phyloP scores from a whole-genome alignment of 2,329 filamentous ascomycete genomes.

The Stromatinia cepivora region DNA sequence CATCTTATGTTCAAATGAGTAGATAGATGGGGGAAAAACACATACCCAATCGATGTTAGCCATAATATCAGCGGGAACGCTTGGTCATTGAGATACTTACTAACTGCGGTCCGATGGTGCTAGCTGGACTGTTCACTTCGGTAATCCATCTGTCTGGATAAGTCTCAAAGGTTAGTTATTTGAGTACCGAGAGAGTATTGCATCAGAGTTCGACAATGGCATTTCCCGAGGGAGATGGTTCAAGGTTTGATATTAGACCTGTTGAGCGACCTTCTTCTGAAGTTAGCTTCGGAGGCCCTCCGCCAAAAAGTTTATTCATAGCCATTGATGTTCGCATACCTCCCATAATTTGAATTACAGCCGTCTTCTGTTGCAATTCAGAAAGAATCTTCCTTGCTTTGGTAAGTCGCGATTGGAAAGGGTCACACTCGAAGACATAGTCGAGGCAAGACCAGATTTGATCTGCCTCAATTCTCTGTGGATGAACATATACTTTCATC shows the following conservation, averaged over 20 bases:
- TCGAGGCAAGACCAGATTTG: slow-evolving; percentile 69
- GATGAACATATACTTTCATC: slow-evolving; percentile 59
- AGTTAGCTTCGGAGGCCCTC: neutral
- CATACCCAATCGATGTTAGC: slow-evolving; percentile 65
- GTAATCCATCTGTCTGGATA: neutral
- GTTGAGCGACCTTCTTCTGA: neutral
- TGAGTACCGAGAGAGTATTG: neutral
- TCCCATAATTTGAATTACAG: slow-evolving; percentile 59
- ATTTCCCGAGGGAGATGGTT: slow-evolving; percentile 3
- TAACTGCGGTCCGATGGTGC: slow-evolving; percentile 2
- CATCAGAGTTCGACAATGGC: slow-evolving; percentile 1
- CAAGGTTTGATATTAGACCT: neutral
- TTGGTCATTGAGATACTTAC: neutral
- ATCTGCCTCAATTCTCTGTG: slow-evolving; percentile 52
- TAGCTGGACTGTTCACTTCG: neutral
- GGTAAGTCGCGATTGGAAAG: slow-evolving; percentile 50
- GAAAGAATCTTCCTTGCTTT: slow-evolving; percentile 62
- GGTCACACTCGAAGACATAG: slow-evolving; percentile 66
- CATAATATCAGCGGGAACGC: slow-evolving; percentile 42
- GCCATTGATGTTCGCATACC: slow-evolving; percentile 53
- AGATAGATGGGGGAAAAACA: slow-evolving; percentile 41
- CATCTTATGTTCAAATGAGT: slow-evolving; percentile 32
- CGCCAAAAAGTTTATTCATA: slow-evolving; percentile 39
- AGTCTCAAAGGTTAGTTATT: slow-evolving; percentile 8
- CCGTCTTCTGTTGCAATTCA: slow-evolving; percentile 62